Base-by-base conservation (phyloP, 352 stramenopile genomes). In the Pythium rishiriense region DNA sequence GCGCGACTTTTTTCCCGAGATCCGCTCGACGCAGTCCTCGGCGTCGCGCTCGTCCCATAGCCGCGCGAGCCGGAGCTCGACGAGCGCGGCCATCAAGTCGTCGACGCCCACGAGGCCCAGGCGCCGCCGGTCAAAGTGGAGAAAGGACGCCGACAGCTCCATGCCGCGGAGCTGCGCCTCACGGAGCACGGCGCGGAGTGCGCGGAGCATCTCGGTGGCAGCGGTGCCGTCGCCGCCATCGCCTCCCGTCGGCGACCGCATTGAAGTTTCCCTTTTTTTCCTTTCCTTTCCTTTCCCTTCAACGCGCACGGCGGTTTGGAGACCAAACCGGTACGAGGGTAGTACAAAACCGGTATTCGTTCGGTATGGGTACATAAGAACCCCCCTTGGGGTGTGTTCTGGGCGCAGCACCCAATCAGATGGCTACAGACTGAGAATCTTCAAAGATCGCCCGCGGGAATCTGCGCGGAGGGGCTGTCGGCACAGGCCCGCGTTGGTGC, bases 151-250 rank as follows among this genome's bases (percentile, higher is more conserved):
- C 7, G 62, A 72, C 10, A 88, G 57, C 14, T 72, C 69, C 14
- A 90, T 76, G 24, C 79, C 81, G 14, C 81, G 81, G 19, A 50
- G 65, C 31, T 73, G 62, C 33, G 81, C 79, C 54, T 88, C 81
- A 0, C 33, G 59, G 11, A 90, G 66, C 35, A 90, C 79, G 24
- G 76, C 66, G n/a, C 47, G 21, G 12, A 90, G 76, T n/a, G 73
- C 68, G 17, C 66, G 54, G 0, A 91, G 58, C 52, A 62, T 41
- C 14, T 42, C 37, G 9, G 15, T 29, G 17, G 31, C 50, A 17
- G 15, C 41, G 15, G 21, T n/a, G 46, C 35, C 52, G 31, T 21
- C 21, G 14, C n/a, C 15, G 45, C 2, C 21, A 11, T 11, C 31
- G 31, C 33, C 33, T 3, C 7, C 15, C 26, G 46, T 6, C 25